Base-by-base conservation (phyloP, 2,329 filamentous ascomycete species). In the Colletotrichum incanum region DNA sequence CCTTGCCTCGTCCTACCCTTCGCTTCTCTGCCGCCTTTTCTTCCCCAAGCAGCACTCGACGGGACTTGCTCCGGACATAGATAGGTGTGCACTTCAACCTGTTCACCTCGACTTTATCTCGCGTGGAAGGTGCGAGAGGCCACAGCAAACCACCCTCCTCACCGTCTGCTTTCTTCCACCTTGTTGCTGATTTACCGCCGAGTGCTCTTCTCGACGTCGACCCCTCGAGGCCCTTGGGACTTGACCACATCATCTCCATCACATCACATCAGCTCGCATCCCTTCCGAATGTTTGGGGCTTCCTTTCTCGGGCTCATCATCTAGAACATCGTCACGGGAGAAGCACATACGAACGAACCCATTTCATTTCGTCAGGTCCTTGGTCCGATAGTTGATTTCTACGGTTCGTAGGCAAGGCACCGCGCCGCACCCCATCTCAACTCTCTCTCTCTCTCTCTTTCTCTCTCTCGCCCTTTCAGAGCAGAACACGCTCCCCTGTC, bases 71-170 rank as follows among this genome's bases (percentile, higher is more conserved):
- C 52, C 54, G 67, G 54, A n/a, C 26, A 37, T 8, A 49, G 31
- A 37, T 8, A 49, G 31, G 37, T 58, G 37, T 58, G 9, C 34
- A 28, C 34, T 16, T 55, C 26, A 23, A 47, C n/a, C 41, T 43
- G n/a, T 65, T 56, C 55, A 58, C 41, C 34, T 69, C 26, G 28
- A 52, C 23, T 34, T 69, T 54, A 31, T 43, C 45, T 45, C 23
- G n/a, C 23, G 65, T 18, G 49, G 31, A 49, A 37, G 26, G 34
- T 18, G 28, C 43, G 37, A 47, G 28, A 49, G 26, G 37, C 39
- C 4, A 50, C 58, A 63, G 28, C 39, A 26, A 47, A 50, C 18
- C 6, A 56, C n/a, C 43, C 52, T 65, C 23, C 14, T 31, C 26
- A 31, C 18, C 34, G 5, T 41, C n/a, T 23, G 20, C 20, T 12